phyloP scores from a whole-genome alignment of 306 rosid genomes.

The Acacia acuminata region DNA sequence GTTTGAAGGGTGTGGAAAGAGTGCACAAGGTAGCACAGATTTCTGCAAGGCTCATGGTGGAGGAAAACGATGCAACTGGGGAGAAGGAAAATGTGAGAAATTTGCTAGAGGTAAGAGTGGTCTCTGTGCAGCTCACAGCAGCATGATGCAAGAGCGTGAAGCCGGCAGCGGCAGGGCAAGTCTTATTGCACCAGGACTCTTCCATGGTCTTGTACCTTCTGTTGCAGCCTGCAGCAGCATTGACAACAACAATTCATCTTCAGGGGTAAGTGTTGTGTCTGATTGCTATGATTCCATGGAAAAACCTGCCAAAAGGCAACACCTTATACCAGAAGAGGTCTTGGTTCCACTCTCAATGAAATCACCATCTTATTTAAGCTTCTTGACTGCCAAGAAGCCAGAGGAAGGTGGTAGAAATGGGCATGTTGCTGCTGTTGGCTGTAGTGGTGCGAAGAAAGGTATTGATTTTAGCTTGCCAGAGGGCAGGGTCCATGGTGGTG shows the following conservation, averaged over 20 bases:
- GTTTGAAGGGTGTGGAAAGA: conserved; percentile 77
- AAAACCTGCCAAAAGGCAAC: conserved; percentile 47
- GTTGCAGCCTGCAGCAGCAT: conserved; percentile 53
- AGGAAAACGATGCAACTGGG: conserved; percentile 93
- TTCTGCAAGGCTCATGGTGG: conserved; percentile 99
- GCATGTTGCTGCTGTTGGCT: conserved; percentile 28
- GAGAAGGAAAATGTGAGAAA: conserved; percentile 86
- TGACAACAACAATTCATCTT: conserved; percentile 61
- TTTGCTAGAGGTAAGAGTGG: conserved; percentile 97
- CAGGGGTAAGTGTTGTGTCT: conserved; percentile 64
- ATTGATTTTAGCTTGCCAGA: conserved; percentile 62
- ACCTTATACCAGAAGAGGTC: conserved; percentile 78
- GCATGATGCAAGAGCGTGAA: conserved; percentile 64
- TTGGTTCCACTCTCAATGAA: conserved; percentile 82
- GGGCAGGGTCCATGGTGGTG: conserved; percentile 90
- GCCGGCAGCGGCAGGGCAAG: conserved; percentile 58
- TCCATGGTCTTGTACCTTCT: conserved; percentile 78
- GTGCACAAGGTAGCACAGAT: conserved; percentile 99
- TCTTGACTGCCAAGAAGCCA: conserved; percentile 50
- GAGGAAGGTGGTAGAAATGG: conserved; percentile 43
- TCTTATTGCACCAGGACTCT: conserved; percentile 81
- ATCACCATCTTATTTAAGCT: conserved; percentile 51
- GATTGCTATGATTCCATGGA: conserved; percentile 65
- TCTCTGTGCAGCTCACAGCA: conserved; percentile 93
- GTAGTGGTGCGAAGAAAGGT: conserved; percentile 39